These are phyloP conservation scores for Ogataea minuta DNA, from an alignment of 805 yeast species.

Conservation along the genomic window DNA sequence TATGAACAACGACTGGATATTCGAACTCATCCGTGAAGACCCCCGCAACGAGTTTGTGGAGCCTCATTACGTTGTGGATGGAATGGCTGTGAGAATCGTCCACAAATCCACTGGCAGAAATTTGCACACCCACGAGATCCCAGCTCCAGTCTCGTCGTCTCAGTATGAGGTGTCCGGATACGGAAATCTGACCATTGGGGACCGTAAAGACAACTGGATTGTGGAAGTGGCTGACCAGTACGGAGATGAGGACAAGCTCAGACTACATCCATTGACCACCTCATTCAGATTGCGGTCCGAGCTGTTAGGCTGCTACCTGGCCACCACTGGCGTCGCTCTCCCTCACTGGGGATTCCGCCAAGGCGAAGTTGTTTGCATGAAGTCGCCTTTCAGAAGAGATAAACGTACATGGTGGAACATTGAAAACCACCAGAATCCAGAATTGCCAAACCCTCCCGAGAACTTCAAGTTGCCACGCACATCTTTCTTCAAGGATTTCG, in stretches of 20 bases:
- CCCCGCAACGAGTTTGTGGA: slow-evolving; percentile 33
- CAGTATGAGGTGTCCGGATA: slow-evolving; percentile 87
- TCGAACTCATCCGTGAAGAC: slow-evolving; percentile 58
- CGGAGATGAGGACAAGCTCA: slow-evolving; percentile 46
- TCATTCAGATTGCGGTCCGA: slow-evolving; percentile 66
- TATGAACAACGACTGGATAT: slow-evolving; percentile 76
- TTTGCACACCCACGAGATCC: slow-evolving; percentile 77
- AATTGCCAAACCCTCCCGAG: slow-evolving; percentile 57
- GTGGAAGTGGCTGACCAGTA: slow-evolving; percentile 73
- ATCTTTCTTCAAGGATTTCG: slow-evolving; percentile 71
- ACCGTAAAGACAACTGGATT: slow-evolving; percentile 85
- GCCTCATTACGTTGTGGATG: slow-evolving; percentile 48
- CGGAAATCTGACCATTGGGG: slow-evolving; percentile 71
- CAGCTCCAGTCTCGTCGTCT: slow-evolving; percentile 67
- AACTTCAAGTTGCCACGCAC: slow-evolving; percentile 71
- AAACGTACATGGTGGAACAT: slow-evolving; percentile 89
- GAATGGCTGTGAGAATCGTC: slow-evolving; percentile 64
- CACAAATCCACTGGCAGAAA: slow-evolving; percentile 73
- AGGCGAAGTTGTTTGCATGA: slow-evolving; percentile 83
- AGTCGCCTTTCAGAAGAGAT: slow-evolving; percentile 65
- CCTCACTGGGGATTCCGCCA: slow-evolving; percentile 88
- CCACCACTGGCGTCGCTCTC: slow-evolving; percentile 64
- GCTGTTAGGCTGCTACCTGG: slow-evolving; percentile 68
- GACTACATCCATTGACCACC: slow-evolving; percentile 73
- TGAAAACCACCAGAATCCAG: slow-evolving; percentile 62